A percentile compares a stretch with the other conserved stretches of the same genome.
Evolutionary conservation across 805 yeast species (phyloP).

Genomic region (Myxozyma neotropica): DNA sequence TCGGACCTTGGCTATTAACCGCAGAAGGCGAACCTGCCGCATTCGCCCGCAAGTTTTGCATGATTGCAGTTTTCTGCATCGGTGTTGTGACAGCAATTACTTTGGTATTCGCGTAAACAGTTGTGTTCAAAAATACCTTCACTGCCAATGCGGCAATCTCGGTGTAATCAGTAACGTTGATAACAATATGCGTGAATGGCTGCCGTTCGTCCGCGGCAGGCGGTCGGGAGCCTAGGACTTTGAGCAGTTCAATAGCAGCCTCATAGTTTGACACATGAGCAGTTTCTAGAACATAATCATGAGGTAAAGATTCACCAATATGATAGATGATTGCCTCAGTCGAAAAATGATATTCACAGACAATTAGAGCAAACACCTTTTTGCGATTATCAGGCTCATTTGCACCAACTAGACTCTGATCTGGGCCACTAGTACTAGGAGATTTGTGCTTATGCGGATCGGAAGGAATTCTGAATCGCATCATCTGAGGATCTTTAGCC

Average conservation of each 20-base stretch:
- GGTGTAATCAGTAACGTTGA: slow-evolving; percentile 36
- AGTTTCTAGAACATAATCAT: slow-evolving; percentile 19
- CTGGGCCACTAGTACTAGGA: neutral
- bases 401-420: neutral
- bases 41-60: slow-evolving; percentile 28
- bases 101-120: slow-evolving; percentile 23
- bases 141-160: slow-evolving; percentile 30
- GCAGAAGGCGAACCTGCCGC: slow-evolving; percentile 11
- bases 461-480: slow-evolving; percentile 27
- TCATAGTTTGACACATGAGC: slow-evolving; percentile 23
- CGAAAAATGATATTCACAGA: slow-evolving; percentile 39
- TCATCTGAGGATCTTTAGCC: slow-evolving; percentile 17
- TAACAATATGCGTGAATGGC: slow-evolving; percentile 40
- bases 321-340: slow-evolving; percentile 39
- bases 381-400: neutral
- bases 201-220: neutral
- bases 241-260: slow-evolving; percentile 19
- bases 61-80: slow-evolving; percentile 36
- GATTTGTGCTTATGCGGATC: slow-evolving; percentile 10
- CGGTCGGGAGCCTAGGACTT: slow-evolving; percentile 1
- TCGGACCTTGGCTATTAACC: neutral
- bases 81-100: slow-evolving; percentile 34
- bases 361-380: slow-evolving; percentile 24
- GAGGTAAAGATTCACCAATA: slow-evolving; percentile 35
- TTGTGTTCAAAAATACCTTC: slow-evolving; percentile 19